Evolutionary conservation across 352 stramenopile genomes (phyloP).

Genomic region (Globisporangium spiculum): DNA sequence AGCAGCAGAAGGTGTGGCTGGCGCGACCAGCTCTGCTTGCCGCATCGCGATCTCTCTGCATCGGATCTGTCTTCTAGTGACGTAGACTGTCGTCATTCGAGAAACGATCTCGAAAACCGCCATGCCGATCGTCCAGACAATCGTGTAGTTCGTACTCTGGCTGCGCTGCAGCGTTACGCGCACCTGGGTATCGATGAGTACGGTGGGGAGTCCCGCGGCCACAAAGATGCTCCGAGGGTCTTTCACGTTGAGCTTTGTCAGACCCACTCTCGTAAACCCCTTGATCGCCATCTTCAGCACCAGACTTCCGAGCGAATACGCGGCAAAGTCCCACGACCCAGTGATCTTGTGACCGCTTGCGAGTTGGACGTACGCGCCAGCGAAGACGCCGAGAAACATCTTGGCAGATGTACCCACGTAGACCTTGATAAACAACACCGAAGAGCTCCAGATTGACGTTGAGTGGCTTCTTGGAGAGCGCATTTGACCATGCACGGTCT

Average conservation of each 20-base stretch:
- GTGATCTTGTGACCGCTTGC: not conserved
- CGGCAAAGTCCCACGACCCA: slow-evolving; percentile 7
- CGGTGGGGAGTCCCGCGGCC: slow-evolving; percentile 14
- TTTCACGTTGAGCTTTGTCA: slow-evolving; percentile 7
- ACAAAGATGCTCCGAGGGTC: slow-evolving; percentile 19
- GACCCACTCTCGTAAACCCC: slow-evolving; percentile 1
- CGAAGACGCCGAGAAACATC: not conserved
- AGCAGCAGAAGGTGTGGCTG: no score
- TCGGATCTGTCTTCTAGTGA: not conserved
- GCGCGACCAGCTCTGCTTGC: not conserved
- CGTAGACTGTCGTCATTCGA: not conserved
- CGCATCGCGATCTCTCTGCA: not conserved
- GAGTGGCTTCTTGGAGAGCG: not conserved
- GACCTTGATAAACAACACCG: not conserved
- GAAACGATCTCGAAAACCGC: slow-evolving; percentile 7
- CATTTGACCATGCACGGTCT: not conserved
- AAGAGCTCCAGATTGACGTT: not conserved
- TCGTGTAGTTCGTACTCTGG: not conserved
- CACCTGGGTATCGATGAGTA: slow-evolving; percentile 25
- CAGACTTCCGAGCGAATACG: slow-evolving; percentile 14
- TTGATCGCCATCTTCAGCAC: slow-evolving; percentile 11
- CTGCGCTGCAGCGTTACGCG: slow-evolving; percentile 19
- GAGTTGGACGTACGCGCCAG: slow-evolving; percentile 9
- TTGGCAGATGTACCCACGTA: not conserved
- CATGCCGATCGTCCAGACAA: slow-evolving; percentile 11